A percentile compares a stretch with the other conserved stretches of the same genome.
These are phyloP conservation scores for Aspergillus versicolor DNA, from an alignment of 2,329 filamentous ascomycete species.

Conservation along the genomic window DNA sequence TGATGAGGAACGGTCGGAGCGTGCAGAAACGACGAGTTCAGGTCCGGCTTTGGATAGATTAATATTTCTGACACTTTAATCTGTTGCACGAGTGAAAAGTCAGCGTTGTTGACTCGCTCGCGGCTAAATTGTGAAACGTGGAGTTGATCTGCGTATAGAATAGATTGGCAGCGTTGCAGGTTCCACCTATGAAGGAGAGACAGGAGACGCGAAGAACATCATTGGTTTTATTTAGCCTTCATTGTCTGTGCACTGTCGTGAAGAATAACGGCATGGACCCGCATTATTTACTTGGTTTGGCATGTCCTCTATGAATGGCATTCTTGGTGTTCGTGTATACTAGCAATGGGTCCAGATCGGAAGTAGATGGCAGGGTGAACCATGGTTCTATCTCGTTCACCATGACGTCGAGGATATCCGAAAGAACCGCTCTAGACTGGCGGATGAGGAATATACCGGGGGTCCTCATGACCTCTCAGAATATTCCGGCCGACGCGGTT, in stretches of 20 bases:
- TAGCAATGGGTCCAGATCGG: no score
- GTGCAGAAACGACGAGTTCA: conserved; percentile 2
- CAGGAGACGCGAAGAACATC: no score
- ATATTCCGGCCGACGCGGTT: neutral
- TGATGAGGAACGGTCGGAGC: neutral
- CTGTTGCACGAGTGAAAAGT: neutral
- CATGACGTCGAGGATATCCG: neutral
- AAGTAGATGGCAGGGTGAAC: neutral
- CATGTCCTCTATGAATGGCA: no score
- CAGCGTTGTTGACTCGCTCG: neutral
- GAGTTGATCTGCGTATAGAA: neutral
- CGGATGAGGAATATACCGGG: neutral
- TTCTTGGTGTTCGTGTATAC: no score
- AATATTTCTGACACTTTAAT: neutral
- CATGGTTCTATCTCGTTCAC: neutral
- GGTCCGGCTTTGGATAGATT: conserved; percentile 2
- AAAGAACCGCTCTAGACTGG: neutral
- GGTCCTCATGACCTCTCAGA: neutral
- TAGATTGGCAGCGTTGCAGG: no score
- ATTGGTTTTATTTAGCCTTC: no score
- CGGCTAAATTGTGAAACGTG: conserved; percentile 6
- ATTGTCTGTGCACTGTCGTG: no score
- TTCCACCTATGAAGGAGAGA: no score
- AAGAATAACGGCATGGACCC: no score
- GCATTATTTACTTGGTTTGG: no score